Evolutionary conservation across 352 stramenopile genomes (phyloP).

Genomic region (Peronospora farinosa): DNA sequence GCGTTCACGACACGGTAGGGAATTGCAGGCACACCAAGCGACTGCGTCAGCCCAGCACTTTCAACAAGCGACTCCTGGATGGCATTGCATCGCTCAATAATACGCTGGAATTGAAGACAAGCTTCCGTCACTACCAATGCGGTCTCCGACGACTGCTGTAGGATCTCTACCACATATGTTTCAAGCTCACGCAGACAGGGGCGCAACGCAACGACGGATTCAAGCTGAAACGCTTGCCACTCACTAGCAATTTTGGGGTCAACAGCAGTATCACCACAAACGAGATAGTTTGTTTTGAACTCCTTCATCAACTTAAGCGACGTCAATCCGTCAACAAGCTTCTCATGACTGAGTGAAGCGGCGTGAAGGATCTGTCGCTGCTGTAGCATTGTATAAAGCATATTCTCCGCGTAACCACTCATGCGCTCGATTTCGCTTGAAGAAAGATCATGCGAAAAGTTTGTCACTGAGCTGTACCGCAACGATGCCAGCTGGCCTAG

Average conservation of each 20-base stretch:
- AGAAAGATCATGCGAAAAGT: slow-evolving; percentile 84
- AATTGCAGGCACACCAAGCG: slow-evolving; percentile 55
- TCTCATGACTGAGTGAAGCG: slow-evolving; percentile 64
- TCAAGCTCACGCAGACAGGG: slow-evolving; percentile 61
- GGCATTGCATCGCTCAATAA: slow-evolving; percentile 31
- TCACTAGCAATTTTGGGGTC: slow-evolving; percentile 31
- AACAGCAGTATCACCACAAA: slow-evolving; percentile 1
- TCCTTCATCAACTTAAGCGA: slow-evolving; percentile 43
- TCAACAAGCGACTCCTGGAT: slow-evolving; percentile 29
- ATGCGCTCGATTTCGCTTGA: slow-evolving; percentile 80
- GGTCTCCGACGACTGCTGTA: slow-evolving; percentile 27
- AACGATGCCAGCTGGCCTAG: slow-evolving; percentile 69
- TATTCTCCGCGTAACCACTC: slow-evolving; percentile 86
- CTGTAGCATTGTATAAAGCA: slow-evolving; percentile 84
- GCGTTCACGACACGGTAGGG: slow-evolving; percentile 40
- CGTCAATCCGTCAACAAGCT: slow-evolving; percentile 49
- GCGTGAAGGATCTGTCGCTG: slow-evolving; percentile 77
- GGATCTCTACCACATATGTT: slow-evolving; percentile 50
- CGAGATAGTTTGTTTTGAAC: slow-evolving; percentile 34
- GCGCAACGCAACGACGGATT: slow-evolving; percentile 36
- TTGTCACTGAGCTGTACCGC: slow-evolving; percentile 71
- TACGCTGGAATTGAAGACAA: slow-evolving; percentile 22
- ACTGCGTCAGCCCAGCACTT: slow-evolving; percentile 22
- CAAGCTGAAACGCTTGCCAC: slow-evolving; percentile 54
- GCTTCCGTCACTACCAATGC: slow-evolving; percentile 15